A percentile compares a stretch with the other conserved stretches of the same genome.
Evolutionary conservation across 1,139 yeast genomes (phyloP).

Genomic region (Sugiyamaella sp.): DNA sequence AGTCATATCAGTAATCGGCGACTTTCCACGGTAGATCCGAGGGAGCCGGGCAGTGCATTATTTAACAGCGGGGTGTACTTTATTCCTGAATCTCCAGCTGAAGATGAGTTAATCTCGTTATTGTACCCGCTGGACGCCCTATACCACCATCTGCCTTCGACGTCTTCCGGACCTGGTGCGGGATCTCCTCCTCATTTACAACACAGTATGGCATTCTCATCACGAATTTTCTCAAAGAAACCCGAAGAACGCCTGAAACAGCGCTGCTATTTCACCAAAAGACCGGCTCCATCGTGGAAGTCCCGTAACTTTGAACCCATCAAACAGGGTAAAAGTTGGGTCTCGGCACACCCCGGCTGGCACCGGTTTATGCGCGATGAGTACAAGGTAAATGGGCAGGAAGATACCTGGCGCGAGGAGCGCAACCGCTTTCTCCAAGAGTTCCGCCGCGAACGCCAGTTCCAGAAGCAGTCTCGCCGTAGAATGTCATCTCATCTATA

Average conservation of each 20-base stretch:
- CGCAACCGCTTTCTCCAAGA: constrained; percentile 34
- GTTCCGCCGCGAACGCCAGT: constrained; percentile 37
- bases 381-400: constrained; percentile 33
- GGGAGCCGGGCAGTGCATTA: constrained; percentile 10
- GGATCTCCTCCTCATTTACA: constrained; percentile 13
- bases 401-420: constrained; percentile 36
- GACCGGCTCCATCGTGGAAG: constrained; percentile 34
- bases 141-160: neutral
- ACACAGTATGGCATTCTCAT: constrained; percentile 16
- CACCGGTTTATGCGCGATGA: constrained; percentile 35
- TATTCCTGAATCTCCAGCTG: constrained; percentile 21
- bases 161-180: neutral
- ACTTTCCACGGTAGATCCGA: constrained; percentile 14
- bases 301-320: constrained; percentile 25
- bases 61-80: constrained; percentile 20
- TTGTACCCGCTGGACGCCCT: constrained; percentile 11
- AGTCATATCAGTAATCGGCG: constrained; percentile 16
- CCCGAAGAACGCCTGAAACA: constrained; percentile 32
- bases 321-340: constrained; percentile 16
- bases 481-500: constrained; percentile 25
- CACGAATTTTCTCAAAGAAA: constrained; percentile 23
- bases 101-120: constrained; percentile 9
- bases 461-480: constrained; percentile 29
- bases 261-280: constrained; percentile 32
- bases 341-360: constrained; percentile 34